Conservation (phyloP, 2,329 filamentous ascomycete species). For the Claviceps capensis region DNA sequence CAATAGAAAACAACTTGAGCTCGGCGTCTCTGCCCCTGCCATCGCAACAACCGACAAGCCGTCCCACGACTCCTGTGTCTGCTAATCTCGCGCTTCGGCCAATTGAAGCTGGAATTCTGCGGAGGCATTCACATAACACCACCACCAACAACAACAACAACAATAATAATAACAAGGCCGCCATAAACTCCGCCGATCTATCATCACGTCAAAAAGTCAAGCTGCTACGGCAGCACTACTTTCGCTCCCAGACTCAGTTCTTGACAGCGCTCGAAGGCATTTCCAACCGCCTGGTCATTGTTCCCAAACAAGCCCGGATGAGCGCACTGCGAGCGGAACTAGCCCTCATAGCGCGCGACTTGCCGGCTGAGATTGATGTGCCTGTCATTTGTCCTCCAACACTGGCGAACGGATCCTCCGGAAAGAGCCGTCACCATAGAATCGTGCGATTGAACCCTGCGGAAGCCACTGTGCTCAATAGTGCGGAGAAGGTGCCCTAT, state of each 20-base stretch:
- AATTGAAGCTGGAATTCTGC: conserved; percentile 30
- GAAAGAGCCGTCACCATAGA: conserved; percentile 65
- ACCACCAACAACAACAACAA: conserved; percentile 33
- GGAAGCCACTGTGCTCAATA: conserved; percentile 74
- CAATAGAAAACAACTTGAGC: conserved; percentile 49
- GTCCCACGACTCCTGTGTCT: conserved; percentile 44
- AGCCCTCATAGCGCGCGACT: conserved; percentile 65
- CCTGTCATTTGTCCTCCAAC: conserved; percentile 69
- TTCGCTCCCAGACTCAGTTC: conserved; percentile 69
- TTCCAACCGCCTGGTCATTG: conserved; percentile 69
- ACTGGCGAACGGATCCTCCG: conserved; percentile 57
- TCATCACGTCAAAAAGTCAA: conserved; percentile 54
- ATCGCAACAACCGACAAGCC: conserved; percentile 36
- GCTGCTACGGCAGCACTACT: conserved; percentile 67
- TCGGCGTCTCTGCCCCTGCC: conserved; percentile 55
- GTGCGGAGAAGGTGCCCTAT: conserved; percentile 75
- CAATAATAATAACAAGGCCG: conserved; percentile 42
- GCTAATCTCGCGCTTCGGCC: conserved; percentile 34
- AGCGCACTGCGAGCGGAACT: conserved; percentile 72
- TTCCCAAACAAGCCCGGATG: conserved; percentile 68
- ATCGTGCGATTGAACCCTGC: conserved; percentile 74
- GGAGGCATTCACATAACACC: conserved; percentile 46
- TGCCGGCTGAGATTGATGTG: conserved; percentile 74
- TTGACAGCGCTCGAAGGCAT: conserved; percentile 70
- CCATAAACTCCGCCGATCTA: conserved; percentile 47